Evolutionary conservation across 2,329 filamentous ascomycete species (phyloP).

Genomic region (Tolypocladium album): DNA sequence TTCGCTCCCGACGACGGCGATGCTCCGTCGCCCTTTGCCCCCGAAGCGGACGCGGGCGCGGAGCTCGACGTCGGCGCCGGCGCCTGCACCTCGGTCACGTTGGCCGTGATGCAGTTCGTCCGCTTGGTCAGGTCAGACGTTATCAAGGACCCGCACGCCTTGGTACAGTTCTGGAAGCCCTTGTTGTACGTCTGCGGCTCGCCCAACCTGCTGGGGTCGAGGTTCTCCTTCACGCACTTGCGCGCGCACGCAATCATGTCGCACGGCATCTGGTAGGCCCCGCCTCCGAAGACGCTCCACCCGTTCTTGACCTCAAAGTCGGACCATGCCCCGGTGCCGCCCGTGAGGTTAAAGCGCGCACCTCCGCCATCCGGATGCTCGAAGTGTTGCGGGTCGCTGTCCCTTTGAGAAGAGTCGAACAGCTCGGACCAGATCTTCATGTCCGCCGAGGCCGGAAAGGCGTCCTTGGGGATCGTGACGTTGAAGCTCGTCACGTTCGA

Average conservation of each 20-base stretch:
- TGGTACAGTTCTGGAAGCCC: neutral
- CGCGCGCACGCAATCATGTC: neutral
- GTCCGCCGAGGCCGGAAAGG: neutral
- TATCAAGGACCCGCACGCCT: neutral
- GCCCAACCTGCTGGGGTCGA: neutral
- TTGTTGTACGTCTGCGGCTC: neutral
- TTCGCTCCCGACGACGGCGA: neutral
- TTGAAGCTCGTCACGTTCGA: neutral
- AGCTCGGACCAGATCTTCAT: neutral
- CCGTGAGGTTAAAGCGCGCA: neutral
- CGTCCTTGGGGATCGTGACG: neutral
- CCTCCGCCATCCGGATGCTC: neutral
- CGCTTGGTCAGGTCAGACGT: neutral
- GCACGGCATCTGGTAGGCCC: neutral
- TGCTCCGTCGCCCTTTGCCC: too few relatives aligned
- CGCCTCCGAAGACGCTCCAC: neutral
- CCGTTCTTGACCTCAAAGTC: neutral
- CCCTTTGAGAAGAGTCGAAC: neutral
- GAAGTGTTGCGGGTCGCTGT: neutral
- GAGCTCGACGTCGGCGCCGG: neutral
- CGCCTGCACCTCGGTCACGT: neutral
- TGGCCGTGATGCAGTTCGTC: neutral
- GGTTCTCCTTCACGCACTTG: neutral
- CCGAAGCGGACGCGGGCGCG: neutral
- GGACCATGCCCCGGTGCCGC: neutral